Conservation (phyloP, 148 eudicot genomes). For the Gaultheria prostrata region DNA sequence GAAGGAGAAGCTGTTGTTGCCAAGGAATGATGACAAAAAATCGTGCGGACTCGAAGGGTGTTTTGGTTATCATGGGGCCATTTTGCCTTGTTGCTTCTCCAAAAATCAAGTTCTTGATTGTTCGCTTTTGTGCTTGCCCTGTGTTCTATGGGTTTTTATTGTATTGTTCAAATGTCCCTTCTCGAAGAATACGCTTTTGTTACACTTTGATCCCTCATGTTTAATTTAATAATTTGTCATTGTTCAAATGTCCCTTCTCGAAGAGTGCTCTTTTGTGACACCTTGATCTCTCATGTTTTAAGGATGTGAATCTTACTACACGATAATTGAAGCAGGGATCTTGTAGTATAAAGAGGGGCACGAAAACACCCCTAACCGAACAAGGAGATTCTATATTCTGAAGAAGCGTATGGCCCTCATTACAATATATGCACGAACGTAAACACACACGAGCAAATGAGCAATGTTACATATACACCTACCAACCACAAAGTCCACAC, state of each 20-base stretch:
- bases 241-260: not conserved
- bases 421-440: no score
- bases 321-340: no score
- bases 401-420: no score
- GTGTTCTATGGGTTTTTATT: not conserved
- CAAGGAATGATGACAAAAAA: slow-evolving; percentile 54
- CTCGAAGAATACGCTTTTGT: not conserved
- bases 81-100: not conserved
- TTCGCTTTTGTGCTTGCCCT: not conserved
- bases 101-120: slow-evolving; percentile 6
- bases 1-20: slow-evolving; percentile 55
- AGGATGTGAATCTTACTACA: not conserved
- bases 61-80: not conserved
- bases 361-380: no score
- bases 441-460: no score
- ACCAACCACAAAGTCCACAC: no score
- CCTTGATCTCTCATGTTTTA: not conserved
- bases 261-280: not conserved
- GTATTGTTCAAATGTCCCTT: not conserved
- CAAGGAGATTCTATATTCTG: no score
- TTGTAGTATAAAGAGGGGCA: no score
- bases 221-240: not conserved
- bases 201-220: not conserved
- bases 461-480: no score
- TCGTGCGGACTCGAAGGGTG: not conserved